Percentiles rank a stretch among this genome's conserved stretches.
These are phyloP conservation scores for Melastoma malabathricum DNA, from an alignment of 345 rosid genomes.

Conservation along the genomic window DNA sequence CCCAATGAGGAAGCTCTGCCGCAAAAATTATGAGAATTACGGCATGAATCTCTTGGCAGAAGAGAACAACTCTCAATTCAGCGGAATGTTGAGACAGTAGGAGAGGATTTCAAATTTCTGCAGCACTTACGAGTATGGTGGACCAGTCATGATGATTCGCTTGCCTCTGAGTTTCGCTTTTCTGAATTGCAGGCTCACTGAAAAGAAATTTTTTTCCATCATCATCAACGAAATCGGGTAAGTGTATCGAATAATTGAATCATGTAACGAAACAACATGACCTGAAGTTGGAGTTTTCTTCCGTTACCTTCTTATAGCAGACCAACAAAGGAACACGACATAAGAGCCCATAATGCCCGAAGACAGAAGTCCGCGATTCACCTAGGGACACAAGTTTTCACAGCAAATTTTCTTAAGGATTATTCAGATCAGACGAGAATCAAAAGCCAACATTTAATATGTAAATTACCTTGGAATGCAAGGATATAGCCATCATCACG, in stretches of 20 bases:
- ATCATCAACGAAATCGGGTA: background rate
- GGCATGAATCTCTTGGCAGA: no score
- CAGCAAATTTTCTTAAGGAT: background rate
- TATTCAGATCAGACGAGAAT: background rate
- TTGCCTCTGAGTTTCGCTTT: conserved; percentile 33
- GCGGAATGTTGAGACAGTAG: no score
- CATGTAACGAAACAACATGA: background rate
- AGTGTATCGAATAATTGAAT: background rate
- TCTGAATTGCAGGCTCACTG: conserved; percentile 64
- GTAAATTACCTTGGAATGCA: conserved; percentile 53
- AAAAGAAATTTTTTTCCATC: background rate
- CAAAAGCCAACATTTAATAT: background rate
- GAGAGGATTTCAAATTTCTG: no score
- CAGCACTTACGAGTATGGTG: conserved; percentile 46
- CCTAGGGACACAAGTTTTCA: conserved; percentile 19
- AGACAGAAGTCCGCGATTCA: conserved; percentile 62
- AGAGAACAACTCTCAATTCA: no score
- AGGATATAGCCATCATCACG: conserved; percentile 57
- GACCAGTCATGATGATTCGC: conserved; percentile 47
- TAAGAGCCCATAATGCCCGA: conserved; percentile 86
- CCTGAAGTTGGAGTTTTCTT: conserved; percentile 6
- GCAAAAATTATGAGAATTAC: no score
- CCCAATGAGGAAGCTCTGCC: conserved; percentile 71
- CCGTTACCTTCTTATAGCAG: conserved; percentile 70
- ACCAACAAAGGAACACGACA: conserved; percentile 87